A percentile compares a stretch with the other conserved stretches of the same genome.
These are phyloP conservation scores for Pterocarpus santalinus DNA, from an alignment of 306 rosid genomes.

Conservation along the genomic window DNA sequence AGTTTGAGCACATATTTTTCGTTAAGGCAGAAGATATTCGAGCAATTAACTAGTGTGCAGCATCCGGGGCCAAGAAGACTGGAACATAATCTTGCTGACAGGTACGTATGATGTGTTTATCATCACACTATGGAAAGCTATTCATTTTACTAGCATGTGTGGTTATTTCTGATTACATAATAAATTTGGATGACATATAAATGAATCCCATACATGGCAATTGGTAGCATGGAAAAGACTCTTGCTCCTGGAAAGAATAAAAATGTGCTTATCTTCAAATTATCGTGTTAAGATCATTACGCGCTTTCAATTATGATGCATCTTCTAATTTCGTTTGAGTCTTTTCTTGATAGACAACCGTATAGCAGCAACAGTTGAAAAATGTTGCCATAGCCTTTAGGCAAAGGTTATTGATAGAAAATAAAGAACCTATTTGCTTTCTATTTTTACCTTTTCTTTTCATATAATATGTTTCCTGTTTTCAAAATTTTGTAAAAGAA, in stretches of 20 bases:
- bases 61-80: background rate
- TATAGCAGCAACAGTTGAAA: too few relatives aligned
- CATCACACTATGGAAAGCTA: background rate
- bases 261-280: background rate
- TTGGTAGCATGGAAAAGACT: too few relatives aligned
- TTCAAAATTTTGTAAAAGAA: too few relatives aligned
- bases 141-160: background rate
- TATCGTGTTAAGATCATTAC: background rate
- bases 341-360: background rate
- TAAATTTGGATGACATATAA: background rate
- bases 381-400: too few relatives aligned
- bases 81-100: background rate
- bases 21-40: slow-evolving; percentile 20
- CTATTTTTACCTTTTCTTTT: too few relatives aligned
- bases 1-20: background rate
- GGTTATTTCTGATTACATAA: background rate
- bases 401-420: too few relatives aligned
- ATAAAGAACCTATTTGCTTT: too few relatives aligned
- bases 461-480: too few relatives aligned
- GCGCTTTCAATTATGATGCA: background rate
- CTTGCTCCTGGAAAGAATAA: too few relatives aligned
- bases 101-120: slow-evolving; percentile 11
- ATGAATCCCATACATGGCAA: background rate
- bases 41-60: background rate
- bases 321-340: background rate